phyloP scores from a whole-genome alignment of 176 grass and related monocot genomes.

The Oropetium thomaeum region DNA sequence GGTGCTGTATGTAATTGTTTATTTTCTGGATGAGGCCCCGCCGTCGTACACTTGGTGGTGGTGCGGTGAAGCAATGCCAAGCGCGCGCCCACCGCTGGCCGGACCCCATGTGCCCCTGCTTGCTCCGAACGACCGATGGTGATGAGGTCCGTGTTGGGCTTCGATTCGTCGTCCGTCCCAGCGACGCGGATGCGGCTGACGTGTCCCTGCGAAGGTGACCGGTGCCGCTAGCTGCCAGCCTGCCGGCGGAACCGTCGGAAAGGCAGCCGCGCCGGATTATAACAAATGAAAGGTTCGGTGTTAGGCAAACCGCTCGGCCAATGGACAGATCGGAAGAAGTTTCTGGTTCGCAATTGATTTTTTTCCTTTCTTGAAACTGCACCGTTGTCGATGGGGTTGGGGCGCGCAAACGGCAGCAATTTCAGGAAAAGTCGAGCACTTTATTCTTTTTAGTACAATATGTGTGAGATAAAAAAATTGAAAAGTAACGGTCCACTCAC shows the following conservation, averaged over 20 bases:
- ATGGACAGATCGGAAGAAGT: not conserved
- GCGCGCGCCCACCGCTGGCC: not conserved
- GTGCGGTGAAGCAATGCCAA: not conserved
- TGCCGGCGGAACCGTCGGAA: not conserved
- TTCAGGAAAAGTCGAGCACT: no score
- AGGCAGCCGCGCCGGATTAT: not conserved
- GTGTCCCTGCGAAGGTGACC: not conserved
- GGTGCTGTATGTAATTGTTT: not conserved
- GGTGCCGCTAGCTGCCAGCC: not conserved
- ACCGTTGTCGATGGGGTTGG: no score
- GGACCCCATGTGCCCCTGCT: not conserved
- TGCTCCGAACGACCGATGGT: no score
- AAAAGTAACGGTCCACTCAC: no score
- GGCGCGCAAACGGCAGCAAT: no score
- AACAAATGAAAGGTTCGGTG: not conserved
- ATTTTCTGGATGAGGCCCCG: not conserved
- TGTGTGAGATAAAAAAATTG: no score
- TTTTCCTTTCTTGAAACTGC: no score
- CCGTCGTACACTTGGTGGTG: not conserved
- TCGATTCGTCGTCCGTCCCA: not conserved
- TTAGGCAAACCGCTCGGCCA: not conserved
- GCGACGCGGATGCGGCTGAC: not conserved
- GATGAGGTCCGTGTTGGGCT: not conserved
- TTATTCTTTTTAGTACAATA: no score
- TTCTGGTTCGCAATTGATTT: not conserved